Conservation (phyloP, 495 filamentous ascomycete genomes). For the Staphylotrichum tortipilum region DNA sequence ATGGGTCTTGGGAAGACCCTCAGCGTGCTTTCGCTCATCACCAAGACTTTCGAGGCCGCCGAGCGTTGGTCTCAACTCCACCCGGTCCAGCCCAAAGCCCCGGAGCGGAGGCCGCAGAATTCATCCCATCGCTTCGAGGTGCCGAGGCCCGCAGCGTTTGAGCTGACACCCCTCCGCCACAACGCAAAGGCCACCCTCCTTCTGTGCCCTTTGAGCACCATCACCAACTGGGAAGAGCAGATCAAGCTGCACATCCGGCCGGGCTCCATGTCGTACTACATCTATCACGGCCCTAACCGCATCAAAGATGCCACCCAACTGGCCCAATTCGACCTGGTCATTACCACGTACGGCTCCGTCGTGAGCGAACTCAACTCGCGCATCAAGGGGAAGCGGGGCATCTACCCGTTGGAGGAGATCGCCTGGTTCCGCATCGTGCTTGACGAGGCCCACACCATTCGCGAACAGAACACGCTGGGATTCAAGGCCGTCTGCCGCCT, state of each 20-base stretch:
- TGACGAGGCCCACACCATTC: constrained; percentile 91
- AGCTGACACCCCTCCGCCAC: constrained; percentile 42
- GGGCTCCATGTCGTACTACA: constrained; percentile 53
- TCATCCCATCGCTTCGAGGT: constrained; percentile 28
- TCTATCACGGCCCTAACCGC: constrained; percentile 76
- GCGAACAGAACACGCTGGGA: constrained; percentile 69
- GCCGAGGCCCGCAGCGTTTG: constrained; percentile 26
- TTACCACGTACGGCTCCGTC: constrained; percentile 88
- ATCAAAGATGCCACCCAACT: constrained; percentile 58
- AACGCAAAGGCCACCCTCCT: constrained; percentile 79
- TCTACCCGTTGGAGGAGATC: constrained; percentile 62
- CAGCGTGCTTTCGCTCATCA: constrained; percentile 71
- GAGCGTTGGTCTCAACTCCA: constrained; percentile 43
- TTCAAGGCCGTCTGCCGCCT: constrained; percentile 80
- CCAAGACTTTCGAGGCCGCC: constrained; percentile 52
- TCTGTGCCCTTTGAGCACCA: constrained; percentile 79
- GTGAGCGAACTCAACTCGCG: constrained; percentile 63
- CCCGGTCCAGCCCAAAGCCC: constrained; percentile 33
- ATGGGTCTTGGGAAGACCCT: constrained; percentile 97
- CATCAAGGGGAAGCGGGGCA: constrained; percentile 47
- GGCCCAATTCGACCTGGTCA: constrained; percentile 67
- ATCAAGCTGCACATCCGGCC: constrained; percentile 69
- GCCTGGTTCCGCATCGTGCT: constrained; percentile 94
- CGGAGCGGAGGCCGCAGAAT: constrained; percentile 28
- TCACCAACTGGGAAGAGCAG: constrained; percentile 88